phyloP scores from a whole-genome alignment of 2,329 filamentous ascomycete species.

The Sporothrix schenckii region DNA sequence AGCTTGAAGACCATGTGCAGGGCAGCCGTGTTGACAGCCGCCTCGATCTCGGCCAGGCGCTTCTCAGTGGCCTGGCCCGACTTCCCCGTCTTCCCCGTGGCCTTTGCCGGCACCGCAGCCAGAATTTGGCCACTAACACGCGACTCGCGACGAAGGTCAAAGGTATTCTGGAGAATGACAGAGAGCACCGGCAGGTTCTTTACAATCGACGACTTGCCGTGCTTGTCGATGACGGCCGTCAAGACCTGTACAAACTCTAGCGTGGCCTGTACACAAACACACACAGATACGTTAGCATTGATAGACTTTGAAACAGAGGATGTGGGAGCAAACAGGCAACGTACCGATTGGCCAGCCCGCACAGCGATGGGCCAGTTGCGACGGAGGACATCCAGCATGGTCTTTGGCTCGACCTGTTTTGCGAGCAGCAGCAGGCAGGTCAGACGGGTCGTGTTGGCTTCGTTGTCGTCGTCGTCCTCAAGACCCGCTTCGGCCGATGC shows the following conservation, averaged over 20 bases:
- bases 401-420: constrained; percentile 74
- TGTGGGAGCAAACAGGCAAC: constrained; percentile 38
- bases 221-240: constrained; percentile 71
- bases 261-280: constrained; percentile 54
- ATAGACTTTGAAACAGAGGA: not conserved
- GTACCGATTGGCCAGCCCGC: constrained; percentile 63
- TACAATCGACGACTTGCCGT: constrained; percentile 75
- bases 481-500: constrained; percentile 67
- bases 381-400: constrained; percentile 73
- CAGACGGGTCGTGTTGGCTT: constrained; percentile 65
- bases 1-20: constrained; percentile 96
- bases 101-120: not conserved
- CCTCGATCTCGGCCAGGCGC: constrained; percentile 64
- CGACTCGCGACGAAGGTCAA: constrained; percentile 65
- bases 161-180: constrained; percentile 60
- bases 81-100: not conserved
- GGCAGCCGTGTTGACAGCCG: constrained; percentile 66
- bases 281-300: constrained; percentile 39
- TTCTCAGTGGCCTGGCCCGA: constrained; percentile 44
- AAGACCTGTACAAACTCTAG: constrained; percentile 71
- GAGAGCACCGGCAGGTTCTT: constrained; percentile 75
- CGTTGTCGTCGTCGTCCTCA: constrained; percentile 59
- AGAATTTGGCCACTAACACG: constrained; percentile 31
- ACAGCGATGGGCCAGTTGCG: constrained; percentile 71
- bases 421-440: constrained; percentile 75